Evolutionary conservation across 306 rosid genomes (phyloP).

Genomic region (Arachis stenosperma): DNA sequence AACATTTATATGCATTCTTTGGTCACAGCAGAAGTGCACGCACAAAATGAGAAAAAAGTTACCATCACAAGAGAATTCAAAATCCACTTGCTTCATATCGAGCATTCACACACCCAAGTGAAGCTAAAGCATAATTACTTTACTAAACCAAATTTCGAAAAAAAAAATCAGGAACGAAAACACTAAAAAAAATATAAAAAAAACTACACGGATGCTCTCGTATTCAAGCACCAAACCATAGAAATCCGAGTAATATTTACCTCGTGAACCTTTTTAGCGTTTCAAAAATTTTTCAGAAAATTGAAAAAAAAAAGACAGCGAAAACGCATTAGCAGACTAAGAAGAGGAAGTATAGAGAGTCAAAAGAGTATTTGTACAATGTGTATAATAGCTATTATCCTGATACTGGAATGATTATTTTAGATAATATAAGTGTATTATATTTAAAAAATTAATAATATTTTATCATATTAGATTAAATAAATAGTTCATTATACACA

Average conservation of each 20-base stretch:
- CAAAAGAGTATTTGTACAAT: too few species aligned
- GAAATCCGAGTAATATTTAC: conserved; percentile 1
- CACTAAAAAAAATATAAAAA: background rate
- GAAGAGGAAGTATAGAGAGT: background rate
- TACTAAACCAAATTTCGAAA: too few species aligned
- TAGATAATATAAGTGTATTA: too few species aligned
- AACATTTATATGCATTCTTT: background rate
- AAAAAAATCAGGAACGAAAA: background rate
- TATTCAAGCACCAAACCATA: background rate
- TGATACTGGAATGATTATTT: too few species aligned
- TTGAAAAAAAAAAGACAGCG: background rate
- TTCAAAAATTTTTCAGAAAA: background rate
- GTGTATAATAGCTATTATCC: too few species aligned
- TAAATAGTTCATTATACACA: too few species aligned
- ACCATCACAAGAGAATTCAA: conserved; percentile 7
- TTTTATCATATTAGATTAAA: too few species aligned
- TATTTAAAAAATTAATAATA: too few species aligned
- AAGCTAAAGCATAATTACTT: background rate
- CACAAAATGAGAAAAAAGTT: background rate
- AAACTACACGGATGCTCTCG: background rate
- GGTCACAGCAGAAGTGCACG: background rate
- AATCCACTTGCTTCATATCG: background rate
- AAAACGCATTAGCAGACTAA: background rate
- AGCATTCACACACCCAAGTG: conserved; percentile 5
- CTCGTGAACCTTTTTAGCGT: conserved; percentile 37